Conservation (phyloP, 306 rosid genomes). For the Dalbergia cochinchinensis region DNA sequence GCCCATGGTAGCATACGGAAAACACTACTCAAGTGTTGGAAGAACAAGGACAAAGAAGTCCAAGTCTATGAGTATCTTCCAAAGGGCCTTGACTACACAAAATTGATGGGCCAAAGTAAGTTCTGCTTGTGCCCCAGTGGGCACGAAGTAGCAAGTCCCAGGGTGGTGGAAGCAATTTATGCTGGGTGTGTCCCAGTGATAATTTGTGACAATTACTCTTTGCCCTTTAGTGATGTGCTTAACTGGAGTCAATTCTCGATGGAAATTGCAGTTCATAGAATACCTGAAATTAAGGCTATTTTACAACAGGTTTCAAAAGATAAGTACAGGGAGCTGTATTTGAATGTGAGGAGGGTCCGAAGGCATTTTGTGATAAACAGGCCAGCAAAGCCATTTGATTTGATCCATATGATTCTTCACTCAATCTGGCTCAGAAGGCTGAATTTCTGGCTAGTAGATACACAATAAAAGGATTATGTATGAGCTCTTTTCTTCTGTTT, state of each 20-base stretch:
- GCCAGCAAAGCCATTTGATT: constrained; percentile 76
- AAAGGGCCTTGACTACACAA: constrained; percentile 58
- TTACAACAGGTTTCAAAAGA: constrained; percentile 53
- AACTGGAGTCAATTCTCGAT: constrained; percentile 76
- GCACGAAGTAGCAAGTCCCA: constrained; percentile 84
- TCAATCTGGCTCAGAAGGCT: constrained; percentile 79
- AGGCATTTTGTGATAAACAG: constrained; percentile 73
- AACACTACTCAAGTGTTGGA: constrained; percentile 64
- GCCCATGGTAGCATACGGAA: constrained; percentile 68
- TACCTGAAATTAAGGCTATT: constrained; percentile 66
- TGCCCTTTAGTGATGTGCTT: constrained; percentile 85
- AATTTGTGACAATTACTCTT: constrained; percentile 58
- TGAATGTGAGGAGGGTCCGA: constrained; percentile 53
- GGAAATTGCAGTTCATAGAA: constrained; percentile 55
- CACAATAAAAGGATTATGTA: neutral
- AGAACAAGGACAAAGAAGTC: constrained; percentile 62
- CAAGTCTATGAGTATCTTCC: constrained; percentile 72
- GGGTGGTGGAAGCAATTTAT: constrained; percentile 75
- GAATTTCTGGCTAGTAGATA: constrained; percentile 44
- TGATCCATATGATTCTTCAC: constrained; percentile 79
- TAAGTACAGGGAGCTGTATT: constrained; percentile 58
- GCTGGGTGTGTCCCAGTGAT: constrained; percentile 82
- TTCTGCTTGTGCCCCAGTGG: constrained; percentile 92
- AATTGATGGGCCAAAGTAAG: constrained; percentile 67
- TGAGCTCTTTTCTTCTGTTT: neutral